Conservation (phyloP, 768 basidiomycete genomes). For the Trametes elegans region DNA sequence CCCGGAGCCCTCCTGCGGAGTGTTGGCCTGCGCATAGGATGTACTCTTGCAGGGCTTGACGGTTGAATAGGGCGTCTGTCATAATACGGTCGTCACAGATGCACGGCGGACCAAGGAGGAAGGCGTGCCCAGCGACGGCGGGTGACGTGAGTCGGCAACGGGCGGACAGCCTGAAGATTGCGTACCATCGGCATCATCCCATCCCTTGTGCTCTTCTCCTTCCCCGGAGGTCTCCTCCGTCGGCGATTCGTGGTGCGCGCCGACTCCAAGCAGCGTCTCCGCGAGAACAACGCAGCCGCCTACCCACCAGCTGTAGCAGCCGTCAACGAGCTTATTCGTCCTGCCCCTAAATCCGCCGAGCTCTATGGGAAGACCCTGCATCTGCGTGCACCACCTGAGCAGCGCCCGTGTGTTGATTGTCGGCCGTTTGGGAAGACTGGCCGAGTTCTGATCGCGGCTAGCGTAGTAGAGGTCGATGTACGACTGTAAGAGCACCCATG, state of each 20-base stretch:
- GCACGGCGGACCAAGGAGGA: neutral
- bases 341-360: conserved; percentile 91
- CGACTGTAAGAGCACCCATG: conserved; percentile 75
- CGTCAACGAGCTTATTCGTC: conserved; percentile 98
- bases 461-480: conserved; percentile 35
- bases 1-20: conserved; percentile 81
- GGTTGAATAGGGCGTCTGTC: conserved; percentile 51
- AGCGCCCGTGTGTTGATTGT: conserved; percentile 58
- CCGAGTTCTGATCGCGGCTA: neutral
- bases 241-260: conserved; percentile 16
- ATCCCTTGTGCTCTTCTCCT: conserved; percentile 40
- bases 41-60: conserved; percentile 80
- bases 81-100: neutral
- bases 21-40: conserved; percentile 85
- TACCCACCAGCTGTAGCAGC: conserved; percentile 99
- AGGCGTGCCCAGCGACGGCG: neutral
- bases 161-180: neutral
- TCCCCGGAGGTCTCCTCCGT: conserved; percentile 27
- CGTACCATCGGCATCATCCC: conserved; percentile 75
- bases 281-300: conserved; percentile 83
- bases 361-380: conserved; percentile 84
- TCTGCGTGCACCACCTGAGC: conserved; percentile 76
- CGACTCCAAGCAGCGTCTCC: conserved; percentile 46
- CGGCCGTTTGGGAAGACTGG: conserved; percentile 27
- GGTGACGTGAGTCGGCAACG: neutral